phyloP scores from a whole-genome alignment of 2,329 filamentous ascomycete species.

The Scedosporium boydii region DNA sequence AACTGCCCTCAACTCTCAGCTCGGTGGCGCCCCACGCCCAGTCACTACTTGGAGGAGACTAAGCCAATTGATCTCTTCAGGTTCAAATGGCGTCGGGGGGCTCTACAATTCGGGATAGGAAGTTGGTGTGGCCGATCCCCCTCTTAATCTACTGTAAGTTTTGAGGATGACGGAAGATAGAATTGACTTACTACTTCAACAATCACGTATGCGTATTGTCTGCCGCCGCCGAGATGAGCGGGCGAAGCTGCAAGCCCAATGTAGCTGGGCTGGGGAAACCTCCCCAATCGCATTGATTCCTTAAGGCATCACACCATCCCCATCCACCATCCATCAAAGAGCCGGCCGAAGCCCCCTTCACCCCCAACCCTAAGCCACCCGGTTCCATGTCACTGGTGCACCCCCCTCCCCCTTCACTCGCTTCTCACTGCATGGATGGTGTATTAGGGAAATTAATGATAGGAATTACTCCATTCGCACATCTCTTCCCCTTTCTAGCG shows the following conservation, averaged over 20 bases:
- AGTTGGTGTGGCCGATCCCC: too few species aligned
- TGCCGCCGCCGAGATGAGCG: neutral
- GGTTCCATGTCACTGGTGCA: neutral
- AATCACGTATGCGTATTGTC: neutral
- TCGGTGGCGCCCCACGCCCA: too few species aligned
- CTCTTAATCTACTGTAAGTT: too few species aligned
- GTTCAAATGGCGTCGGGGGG: too few species aligned
- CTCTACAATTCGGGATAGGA: too few species aligned
- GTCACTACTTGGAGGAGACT: too few species aligned
- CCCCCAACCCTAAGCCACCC: neutral
- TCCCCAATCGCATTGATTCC: neutral
- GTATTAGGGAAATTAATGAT: neutral
- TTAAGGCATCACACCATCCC: neutral
- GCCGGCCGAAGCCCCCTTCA: neutral
- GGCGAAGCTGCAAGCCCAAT: neutral
- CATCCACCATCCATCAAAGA: neutral
- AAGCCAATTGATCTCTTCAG: too few species aligned
- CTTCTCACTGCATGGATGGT: neutral
- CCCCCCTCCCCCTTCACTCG: neutral
- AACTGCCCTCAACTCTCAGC: too few species aligned
- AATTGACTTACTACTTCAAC: too few species aligned
- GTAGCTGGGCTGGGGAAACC: neutral
- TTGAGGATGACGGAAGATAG: too few species aligned
- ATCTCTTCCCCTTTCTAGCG: neutral
- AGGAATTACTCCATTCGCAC: neutral